These are phyloP conservation scores for Tagetes patula DNA, from an alignment of 129 eudicot genomes.

Conservation along the genomic window DNA sequence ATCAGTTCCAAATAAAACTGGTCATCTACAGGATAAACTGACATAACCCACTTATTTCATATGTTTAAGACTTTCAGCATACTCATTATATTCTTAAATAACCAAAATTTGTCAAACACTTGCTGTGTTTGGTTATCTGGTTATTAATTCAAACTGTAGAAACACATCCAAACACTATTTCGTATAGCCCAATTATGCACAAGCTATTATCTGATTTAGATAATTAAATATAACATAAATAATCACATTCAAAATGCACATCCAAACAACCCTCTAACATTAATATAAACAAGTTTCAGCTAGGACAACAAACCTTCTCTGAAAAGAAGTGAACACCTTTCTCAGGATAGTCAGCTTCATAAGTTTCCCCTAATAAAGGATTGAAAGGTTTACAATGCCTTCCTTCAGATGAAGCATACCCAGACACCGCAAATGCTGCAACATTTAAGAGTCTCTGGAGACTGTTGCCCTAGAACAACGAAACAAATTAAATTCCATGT, in stretches of 20 bases:
- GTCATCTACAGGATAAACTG: background rate
- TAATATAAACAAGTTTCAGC: background rate
- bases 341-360: slow-evolving; percentile 92
- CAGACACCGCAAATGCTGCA: slow-evolving; percentile 94
- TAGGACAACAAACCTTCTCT: slow-evolving; percentile 58
- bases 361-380: slow-evolving; percentile 92
- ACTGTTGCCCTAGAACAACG: slow-evolving; percentile 63
- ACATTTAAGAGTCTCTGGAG: slow-evolving; percentile 74
- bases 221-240: background rate
- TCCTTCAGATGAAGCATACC: slow-evolving; percentile 90
- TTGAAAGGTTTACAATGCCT: slow-evolving; percentile 90
- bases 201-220: background rate
- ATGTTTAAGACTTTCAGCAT: background rate
- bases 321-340: slow-evolving; percentile 86
- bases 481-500: slow-evolving; percentile 4
- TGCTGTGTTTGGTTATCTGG: background rate
- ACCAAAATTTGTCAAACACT: background rate
- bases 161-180: background rate
- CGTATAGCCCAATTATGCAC: background rate
- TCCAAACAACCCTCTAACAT: background rate
- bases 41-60: background rate
- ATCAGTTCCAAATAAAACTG: background rate
- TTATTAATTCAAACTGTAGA: background rate
- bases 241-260: background rate
- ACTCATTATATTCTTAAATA: background rate